phyloP scores from a whole-genome alignment of 495 filamentous ascomycete species.

The Penicillium lagena region DNA sequence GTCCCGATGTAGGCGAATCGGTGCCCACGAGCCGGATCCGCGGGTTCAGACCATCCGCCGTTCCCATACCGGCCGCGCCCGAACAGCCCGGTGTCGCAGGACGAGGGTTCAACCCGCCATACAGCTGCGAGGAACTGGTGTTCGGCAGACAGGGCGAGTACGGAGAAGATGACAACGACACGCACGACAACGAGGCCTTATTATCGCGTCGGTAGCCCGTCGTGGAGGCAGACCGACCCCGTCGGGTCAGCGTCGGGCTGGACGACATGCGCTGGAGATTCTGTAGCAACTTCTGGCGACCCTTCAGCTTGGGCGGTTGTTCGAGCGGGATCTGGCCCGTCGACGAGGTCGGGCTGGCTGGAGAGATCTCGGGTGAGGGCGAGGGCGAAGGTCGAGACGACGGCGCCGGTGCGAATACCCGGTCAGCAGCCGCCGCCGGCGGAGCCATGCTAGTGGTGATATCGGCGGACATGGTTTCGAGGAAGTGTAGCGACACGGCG shows the following conservation, averaged over 20 bases:
- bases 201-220: constrained; percentile 54
- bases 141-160: constrained; percentile 47
- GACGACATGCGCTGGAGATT: constrained; percentile 86
- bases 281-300: constrained; percentile 67
- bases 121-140: constrained; percentile 55
- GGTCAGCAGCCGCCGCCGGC: neutral
- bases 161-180: constrained; percentile 62
- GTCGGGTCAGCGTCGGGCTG: constrained; percentile 64
- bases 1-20: constrained; percentile 22
- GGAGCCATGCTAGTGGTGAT: constrained; percentile 22
- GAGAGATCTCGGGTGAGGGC: constrained; percentile 20
- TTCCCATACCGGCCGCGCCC: constrained; percentile 16
- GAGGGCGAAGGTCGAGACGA: too few relatives aligned
- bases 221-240: constrained; percentile 49
- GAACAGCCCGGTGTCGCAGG: constrained; percentile 63
- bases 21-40: constrained; percentile 45
- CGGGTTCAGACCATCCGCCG: constrained; percentile 31
- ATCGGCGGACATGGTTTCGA: too few relatives aligned
- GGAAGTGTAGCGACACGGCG: too few relatives aligned
- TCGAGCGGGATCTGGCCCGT: constrained; percentile 41
- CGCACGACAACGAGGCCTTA: constrained; percentile 78
- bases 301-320: constrained; percentile 57
- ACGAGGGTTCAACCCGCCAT: constrained; percentile 44
- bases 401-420: constrained; percentile 2
- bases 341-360: constrained; percentile 23